Evolutionary conservation across 805 yeast species (phyloP).

Genomic region (Metschnikowia drakensbergensis): DNA sequence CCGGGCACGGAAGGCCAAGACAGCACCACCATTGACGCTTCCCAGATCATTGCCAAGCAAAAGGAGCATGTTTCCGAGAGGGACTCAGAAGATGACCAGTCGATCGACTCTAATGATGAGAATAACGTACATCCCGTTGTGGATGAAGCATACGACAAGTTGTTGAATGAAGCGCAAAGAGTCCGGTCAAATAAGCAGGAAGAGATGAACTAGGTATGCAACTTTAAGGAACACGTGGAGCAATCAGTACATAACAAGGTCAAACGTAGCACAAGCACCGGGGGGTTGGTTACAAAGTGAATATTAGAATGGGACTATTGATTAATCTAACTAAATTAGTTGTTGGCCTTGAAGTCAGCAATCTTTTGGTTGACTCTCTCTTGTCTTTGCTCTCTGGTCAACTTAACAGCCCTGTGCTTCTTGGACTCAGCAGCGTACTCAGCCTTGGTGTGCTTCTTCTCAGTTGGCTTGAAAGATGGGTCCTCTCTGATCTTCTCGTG

Average conservation of each 20-base stretch:
- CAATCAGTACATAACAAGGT: too few relatives aligned
- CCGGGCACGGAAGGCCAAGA: constrained; percentile 9
- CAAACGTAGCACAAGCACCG: neutral
- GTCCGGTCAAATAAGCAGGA: constrained; percentile 50
- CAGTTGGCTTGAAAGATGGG: constrained; percentile 86
- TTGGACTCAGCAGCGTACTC: constrained; percentile 96
- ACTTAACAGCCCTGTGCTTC: constrained; percentile 85
- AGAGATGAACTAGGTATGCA: neutral
- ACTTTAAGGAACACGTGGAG: too few relatives aligned
- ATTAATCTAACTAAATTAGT: constrained; percentile 22
- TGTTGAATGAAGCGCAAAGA: constrained; percentile 62
- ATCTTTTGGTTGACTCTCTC: constrained; percentile 91
- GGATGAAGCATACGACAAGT: constrained; percentile 70
- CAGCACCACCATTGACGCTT: neutral
- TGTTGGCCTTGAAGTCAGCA: constrained; percentile 73
- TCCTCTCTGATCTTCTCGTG: constrained; percentile 95
- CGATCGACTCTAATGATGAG: constrained; percentile 29
- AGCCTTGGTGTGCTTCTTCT: constrained; percentile 92
- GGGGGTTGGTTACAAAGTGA: neutral
- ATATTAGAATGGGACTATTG: neutral
- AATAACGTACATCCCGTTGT: constrained; percentile 42
- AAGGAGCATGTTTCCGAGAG: constrained; percentile 1
- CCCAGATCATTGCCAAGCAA: neutral
- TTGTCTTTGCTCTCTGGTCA: constrained; percentile 86
- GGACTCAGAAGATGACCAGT: constrained; percentile 18